These are phyloP conservation scores for Zymoseptoria brevis DNA, from an alignment of 2,329 filamentous ascomycete species.

Conservation along the genomic window DNA sequence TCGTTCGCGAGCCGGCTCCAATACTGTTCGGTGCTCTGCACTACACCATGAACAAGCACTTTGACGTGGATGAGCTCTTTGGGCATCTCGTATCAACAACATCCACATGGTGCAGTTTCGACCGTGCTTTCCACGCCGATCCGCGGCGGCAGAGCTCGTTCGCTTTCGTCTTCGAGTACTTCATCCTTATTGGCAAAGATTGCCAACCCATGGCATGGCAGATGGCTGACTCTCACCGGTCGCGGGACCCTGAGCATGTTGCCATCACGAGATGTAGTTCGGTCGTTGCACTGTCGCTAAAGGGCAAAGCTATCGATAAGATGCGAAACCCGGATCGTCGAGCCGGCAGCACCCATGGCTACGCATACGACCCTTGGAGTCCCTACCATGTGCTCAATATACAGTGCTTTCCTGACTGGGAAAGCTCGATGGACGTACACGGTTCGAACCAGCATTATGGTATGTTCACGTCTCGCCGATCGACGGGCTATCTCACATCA, in stretches of 20 bases:
- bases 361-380: slow-evolving; percentile 51
- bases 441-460: slow-evolving; percentile 47
- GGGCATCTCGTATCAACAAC: slow-evolving; percentile 45
- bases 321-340: slow-evolving; percentile 45
- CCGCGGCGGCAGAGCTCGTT: slow-evolving; percentile 48
- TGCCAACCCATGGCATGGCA: slow-evolving; percentile 55
- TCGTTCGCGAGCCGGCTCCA: slow-evolving; percentile 54
- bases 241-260: slow-evolving; percentile 42
- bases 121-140: slow-evolving; percentile 40
- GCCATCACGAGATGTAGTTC: slow-evolving; percentile 53
- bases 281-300: slow-evolving; percentile 51
- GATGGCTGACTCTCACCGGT: slow-evolving; percentile 40
- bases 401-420: slow-evolving; percentile 53
- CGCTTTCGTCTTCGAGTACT: slow-evolving; percentile 59
- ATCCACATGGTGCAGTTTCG: slow-evolving; percentile 33
- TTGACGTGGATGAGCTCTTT: slow-evolving; percentile 57
- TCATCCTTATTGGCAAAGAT: slow-evolving; percentile 51
- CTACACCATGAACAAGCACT: slow-evolving; percentile 48
- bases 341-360: slow-evolving; percentile 43
- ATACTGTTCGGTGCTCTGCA: slow-evolving; percentile 54
- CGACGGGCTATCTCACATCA: neutral
- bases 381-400: slow-evolving; percentile 54
- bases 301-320: slow-evolving; percentile 44
- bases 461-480: too few species aligned
- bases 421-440: slow-evolving; percentile 48